Evolutionary conservation across 2,329 filamentous ascomycete genomes (phyloP).

Genomic region (Phialemoniopsis sp.): DNA sequence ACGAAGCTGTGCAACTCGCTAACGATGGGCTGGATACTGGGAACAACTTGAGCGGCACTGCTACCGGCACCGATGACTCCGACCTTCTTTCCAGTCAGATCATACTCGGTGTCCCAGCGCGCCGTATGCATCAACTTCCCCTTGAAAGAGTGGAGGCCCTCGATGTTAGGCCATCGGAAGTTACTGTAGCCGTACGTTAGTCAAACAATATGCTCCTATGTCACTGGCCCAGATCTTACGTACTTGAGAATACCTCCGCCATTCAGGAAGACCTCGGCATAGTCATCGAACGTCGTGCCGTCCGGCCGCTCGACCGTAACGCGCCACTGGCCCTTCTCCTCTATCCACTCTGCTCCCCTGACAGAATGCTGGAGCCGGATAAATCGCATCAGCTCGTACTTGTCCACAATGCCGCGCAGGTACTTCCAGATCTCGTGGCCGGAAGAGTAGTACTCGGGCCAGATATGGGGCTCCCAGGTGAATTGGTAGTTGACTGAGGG

Average conservation of each 20-base stretch:
- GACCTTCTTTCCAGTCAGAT: constrained; percentile 4
- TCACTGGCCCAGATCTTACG: no score
- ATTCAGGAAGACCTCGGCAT: constrained; percentile 4
- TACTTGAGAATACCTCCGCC: constrained; percentile 3
- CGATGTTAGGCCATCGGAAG: constrained; percentile 14
- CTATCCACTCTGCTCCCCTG: constrained; percentile 13
- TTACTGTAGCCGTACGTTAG: not conserved
- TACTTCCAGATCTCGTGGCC: constrained; percentile 50
- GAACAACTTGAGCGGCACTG: constrained; percentile 3
- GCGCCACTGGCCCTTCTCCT: constrained; percentile 8
- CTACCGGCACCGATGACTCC: constrained; percentile 6
- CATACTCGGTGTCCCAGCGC: constrained; percentile 8
- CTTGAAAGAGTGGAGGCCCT: constrained; percentile 14
- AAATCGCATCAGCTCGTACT: constrained; percentile 20
- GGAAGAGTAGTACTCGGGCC: constrained; percentile 48
- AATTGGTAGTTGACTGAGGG: constrained; percentile 49
- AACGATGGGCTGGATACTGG: constrained; percentile 2
- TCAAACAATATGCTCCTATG: no score
- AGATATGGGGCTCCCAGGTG: constrained; percentile 47
- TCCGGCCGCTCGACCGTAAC: constrained; percentile 2
- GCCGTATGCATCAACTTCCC: constrained; percentile 18
- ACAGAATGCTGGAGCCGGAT: constrained; percentile 14
- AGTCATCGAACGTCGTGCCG: constrained; percentile 1
- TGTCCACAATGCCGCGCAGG: constrained; percentile 38
- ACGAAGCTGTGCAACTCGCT: constrained; percentile 4